These are phyloP conservation scores for Plasmodium knowlesi DNA, from an alignment of 169 alveolate genomes.

Conservation along the genomic window DNA sequence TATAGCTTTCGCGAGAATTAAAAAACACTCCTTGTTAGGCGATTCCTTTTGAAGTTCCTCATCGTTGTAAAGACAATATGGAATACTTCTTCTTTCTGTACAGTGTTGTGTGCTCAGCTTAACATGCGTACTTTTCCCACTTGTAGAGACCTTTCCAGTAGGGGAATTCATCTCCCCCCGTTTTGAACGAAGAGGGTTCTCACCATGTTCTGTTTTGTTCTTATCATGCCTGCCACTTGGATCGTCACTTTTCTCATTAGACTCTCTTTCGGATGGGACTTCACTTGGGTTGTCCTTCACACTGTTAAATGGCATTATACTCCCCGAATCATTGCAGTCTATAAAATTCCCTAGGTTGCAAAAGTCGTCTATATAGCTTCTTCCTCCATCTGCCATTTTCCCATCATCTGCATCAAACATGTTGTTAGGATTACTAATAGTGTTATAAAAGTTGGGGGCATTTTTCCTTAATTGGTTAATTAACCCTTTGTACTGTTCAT, in stretches of 20 bases:
- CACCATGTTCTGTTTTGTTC: background rate
- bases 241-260: background rate
- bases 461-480: constrained; percentile 8
- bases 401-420: constrained; percentile 1
- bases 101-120: background rate
- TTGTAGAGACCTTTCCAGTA: background rate
- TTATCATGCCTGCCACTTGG: background rate
- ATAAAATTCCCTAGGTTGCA: constrained; percentile 11
- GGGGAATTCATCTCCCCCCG: background rate
- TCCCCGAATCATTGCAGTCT: background rate
- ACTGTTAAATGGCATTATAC: background rate
- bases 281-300: background rate
- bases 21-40: constrained; percentile 17
- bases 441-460: constrained; percentile 29
- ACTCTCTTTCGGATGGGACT: background rate
- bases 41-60: background rate
- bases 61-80: background rate
- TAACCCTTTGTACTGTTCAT: constrained; percentile 16
- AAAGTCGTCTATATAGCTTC: background rate
- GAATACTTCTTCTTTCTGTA: background rate
- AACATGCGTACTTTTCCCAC: background rate
- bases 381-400: background rate
- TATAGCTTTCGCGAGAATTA: constrained; percentile 22
- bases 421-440: constrained; percentile 1
- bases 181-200: background rate